Conservation (phyloP, 2,329 filamentous ascomycete species). For the Trichoderma citrinoviride region DNA sequence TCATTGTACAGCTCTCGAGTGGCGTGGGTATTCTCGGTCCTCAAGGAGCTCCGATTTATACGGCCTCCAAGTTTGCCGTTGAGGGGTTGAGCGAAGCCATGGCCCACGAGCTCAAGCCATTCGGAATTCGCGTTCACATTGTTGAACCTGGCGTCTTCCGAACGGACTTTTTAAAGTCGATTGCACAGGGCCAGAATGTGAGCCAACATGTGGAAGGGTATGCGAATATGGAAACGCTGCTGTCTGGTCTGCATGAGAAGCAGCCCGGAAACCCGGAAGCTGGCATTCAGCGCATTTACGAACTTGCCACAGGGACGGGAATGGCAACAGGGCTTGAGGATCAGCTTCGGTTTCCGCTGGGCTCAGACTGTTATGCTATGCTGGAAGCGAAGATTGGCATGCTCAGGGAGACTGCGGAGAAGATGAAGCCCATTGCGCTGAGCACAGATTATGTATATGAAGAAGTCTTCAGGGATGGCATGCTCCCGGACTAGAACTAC, state of each 20-base stretch:
- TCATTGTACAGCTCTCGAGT: conserved; percentile 43
- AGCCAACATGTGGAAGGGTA: conserved; percentile 5
- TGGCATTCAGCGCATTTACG: conserved; percentile 9
- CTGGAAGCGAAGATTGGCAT: background rate
- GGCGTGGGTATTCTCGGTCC: conserved; percentile 37
- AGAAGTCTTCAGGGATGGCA: background rate
- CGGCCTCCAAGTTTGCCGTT: conserved; percentile 40
- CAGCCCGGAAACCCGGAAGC: background rate
- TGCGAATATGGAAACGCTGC: background rate
- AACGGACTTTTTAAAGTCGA: background rate
- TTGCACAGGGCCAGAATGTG: background rate
- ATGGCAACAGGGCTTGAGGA: conserved; percentile 5
- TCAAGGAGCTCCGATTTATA: conserved; percentile 37
- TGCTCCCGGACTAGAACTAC: background rate
- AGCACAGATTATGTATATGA: background rate
- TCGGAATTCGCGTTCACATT: conserved; percentile 41
- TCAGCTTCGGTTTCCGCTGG: background rate
- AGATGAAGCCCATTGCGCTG: background rate
- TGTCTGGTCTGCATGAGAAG: background rate
- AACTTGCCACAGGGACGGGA: background rate
- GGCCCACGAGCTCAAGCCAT: conserved; percentile 34
- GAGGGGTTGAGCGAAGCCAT: conserved; percentile 39
- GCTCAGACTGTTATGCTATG: background rate
- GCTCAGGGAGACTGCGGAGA: background rate
- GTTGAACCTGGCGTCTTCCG: conserved; percentile 36